phyloP scores from a whole-genome alignment of 768 basidiomycete genomes.

The Kwoniella sp. region DNA sequence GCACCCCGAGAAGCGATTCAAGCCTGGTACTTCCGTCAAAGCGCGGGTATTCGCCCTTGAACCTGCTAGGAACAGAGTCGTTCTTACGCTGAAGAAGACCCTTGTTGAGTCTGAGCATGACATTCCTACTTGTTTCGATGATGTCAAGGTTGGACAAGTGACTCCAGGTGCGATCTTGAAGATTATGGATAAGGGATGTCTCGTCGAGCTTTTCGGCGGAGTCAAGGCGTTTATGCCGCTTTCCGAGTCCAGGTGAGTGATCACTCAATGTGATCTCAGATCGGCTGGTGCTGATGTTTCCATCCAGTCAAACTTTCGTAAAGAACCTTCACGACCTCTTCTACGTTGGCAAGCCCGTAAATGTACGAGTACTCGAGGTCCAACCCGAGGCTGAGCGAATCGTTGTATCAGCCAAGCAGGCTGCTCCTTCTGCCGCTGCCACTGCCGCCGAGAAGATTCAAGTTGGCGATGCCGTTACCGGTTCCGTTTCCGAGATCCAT shows the following conservation, averaged over 20 bases:
- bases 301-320: constrained; percentile 70
- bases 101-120: constrained; percentile 78
- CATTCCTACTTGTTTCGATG: constrained; percentile 66
- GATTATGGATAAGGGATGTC: constrained; percentile 73
- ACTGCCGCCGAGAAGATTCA: constrained; percentile 47
- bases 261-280: too few relatives aligned
- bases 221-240: constrained; percentile 77
- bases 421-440: constrained; percentile 58
- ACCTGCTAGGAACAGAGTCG: constrained; percentile 74
- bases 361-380: constrained; percentile 74
- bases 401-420: constrained; percentile 83
- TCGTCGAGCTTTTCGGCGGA: constrained; percentile 90
- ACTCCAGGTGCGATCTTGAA: constrained; percentile 82
- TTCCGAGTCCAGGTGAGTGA: constrained; percentile 76
- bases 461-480: constrained; percentile 50
- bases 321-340: constrained; percentile 62
- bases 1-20: constrained; percentile 89
- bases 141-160: constrained; percentile 69
- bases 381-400: constrained; percentile 67
- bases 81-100: constrained; percentile 87
- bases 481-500: constrained; percentile 71
- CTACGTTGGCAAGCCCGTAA: constrained; percentile 76
- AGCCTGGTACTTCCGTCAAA: constrained; percentile 76
- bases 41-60: constrained; percentile 84
- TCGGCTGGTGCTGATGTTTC: too few relatives aligned